Conservation (phyloP, 768 basidiomycete genomes). For the Plicaturopsis crispa region DNA sequence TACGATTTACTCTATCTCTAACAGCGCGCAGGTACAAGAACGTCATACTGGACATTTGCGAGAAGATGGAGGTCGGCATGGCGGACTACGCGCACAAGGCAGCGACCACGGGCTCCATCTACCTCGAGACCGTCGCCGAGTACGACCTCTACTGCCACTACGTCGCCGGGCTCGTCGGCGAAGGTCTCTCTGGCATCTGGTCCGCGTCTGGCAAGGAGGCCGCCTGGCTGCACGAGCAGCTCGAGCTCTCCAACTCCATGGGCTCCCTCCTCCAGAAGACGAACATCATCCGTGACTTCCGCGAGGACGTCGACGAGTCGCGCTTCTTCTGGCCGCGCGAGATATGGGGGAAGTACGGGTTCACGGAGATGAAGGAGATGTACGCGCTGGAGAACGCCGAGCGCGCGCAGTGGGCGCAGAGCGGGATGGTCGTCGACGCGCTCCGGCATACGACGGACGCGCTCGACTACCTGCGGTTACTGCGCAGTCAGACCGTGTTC, state of each 20-base stretch:
- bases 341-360: slow-evolving; percentile 80
- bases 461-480: slow-evolving; percentile 80
- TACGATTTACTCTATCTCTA: slow-evolving; percentile 4
- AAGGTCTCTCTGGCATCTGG: slow-evolving; percentile 87
- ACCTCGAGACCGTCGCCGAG: slow-evolving; percentile 70
- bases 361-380: slow-evolving; percentile 67
- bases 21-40: slow-evolving; percentile 68
- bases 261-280: slow-evolving; percentile 97
- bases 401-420: slow-evolving; percentile 74
- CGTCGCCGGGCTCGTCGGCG: slow-evolving; percentile 95
- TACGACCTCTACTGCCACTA: slow-evolving; percentile 99
- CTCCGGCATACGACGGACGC: slow-evolving; percentile 78
- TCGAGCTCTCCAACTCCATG: slow-evolving; percentile 89
- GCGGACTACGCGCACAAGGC: slow-evolving; percentile 89
- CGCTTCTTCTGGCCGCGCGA: slow-evolving; percentile 94
- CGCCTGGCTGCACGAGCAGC: slow-evolving; percentile 64
- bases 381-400: slow-evolving; percentile 45
- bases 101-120: slow-evolving; percentile 58
- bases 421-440: slow-evolving; percentile 85
- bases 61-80: slow-evolving; percentile 93
- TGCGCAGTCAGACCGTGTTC: slow-evolving; percentile 90
- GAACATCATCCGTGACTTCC: slow-evolving; percentile 94
- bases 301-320: slow-evolving; percentile 80
- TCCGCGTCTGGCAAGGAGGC: slow-evolving; percentile 80
- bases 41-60: slow-evolving; percentile 75